Conservation (phyloP, 2,329 filamentous ascomycete genomes). For the Fusarium oxysporum region DNA sequence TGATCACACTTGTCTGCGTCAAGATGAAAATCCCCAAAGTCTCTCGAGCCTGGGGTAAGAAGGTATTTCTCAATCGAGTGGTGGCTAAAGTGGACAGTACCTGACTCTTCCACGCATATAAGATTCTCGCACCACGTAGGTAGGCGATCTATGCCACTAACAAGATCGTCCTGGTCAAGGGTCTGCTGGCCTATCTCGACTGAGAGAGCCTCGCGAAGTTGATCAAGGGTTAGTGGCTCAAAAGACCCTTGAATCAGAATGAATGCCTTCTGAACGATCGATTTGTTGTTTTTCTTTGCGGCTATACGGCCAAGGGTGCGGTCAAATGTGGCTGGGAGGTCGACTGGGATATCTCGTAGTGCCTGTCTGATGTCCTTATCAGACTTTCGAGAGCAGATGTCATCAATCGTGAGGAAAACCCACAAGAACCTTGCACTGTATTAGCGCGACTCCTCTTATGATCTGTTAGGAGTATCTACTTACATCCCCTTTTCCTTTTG, state of each 20-base stretch:
- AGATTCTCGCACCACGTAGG: conserved; percentile 22
- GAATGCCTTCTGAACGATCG: conserved; percentile 7
- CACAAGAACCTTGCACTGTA: conserved; percentile 19
- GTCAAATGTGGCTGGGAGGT: conserved; percentile 22
- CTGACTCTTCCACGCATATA: conserved; percentile 6
- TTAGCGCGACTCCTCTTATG: background rate
- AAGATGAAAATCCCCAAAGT: background rate
- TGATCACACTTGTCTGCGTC: background rate
- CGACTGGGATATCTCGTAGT: background rate
- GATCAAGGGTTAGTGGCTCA: background rate
- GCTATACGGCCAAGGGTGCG: conserved; percentile 5
- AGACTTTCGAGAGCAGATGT: conserved; percentile 15
- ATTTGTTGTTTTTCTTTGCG: background rate
- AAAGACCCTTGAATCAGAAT: background rate
- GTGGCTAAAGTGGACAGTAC: conserved; percentile 29
- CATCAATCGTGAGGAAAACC: conserved; percentile 23
- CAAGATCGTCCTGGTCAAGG: background rate
- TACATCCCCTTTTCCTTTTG: background rate
- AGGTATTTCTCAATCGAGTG: conserved; percentile 27
- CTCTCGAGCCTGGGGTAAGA: background rate
- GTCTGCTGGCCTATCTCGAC: conserved; percentile 5
- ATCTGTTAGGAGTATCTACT: rapidly evolving
- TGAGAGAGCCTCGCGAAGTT: conserved; percentile 24
- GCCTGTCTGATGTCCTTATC: conserved; percentile 14
- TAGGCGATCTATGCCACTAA: conserved; percentile 1